Conservation (phyloP, 2,329 filamentous ascomycete species). For the Simplicillium aogashimaense region DNA sequence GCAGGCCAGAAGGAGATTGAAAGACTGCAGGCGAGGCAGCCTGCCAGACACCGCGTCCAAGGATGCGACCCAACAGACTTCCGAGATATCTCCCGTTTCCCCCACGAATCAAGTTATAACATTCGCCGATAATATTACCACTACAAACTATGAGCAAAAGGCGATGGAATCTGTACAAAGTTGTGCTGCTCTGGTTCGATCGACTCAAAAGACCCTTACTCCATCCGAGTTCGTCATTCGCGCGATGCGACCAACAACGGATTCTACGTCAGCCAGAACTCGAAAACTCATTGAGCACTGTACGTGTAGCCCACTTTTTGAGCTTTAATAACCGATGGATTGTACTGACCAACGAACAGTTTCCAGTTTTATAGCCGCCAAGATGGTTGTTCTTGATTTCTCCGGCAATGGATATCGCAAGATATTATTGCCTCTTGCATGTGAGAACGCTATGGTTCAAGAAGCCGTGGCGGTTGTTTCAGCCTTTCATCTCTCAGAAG, state of each 20-base stretch:
- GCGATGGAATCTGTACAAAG: no score
- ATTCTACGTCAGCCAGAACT: conserved; percentile 13
- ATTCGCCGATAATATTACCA: no score
- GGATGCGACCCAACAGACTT: neutral
- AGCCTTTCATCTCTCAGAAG: conserved; percentile 24
- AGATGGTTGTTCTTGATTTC: conserved; percentile 28
- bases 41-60: neutral
- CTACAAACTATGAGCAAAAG: no score
- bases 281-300: conserved; percentile 26
- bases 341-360: conserved; percentile 12
- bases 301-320: conserved; percentile 10
- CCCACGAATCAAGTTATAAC: no score
- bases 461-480: conserved; percentile 27
- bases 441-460: conserved; percentile 21
- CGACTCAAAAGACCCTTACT: neutral
- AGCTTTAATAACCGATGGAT: no score
- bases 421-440: conserved; percentile 26
- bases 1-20: neutral
- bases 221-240: conserved; percentile 3
- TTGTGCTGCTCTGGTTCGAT: neutral
- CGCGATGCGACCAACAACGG: neutral
- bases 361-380: conserved; percentile 23
- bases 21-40: neutral
- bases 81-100: no score
- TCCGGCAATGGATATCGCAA: conserved; percentile 26